A percentile compares a stretch with the other conserved stretches of the same genome.
Evolutionary conservation across 2,329 filamentous ascomycete species (phyloP).

Genomic region (Trichoderma harzianum): DNA sequence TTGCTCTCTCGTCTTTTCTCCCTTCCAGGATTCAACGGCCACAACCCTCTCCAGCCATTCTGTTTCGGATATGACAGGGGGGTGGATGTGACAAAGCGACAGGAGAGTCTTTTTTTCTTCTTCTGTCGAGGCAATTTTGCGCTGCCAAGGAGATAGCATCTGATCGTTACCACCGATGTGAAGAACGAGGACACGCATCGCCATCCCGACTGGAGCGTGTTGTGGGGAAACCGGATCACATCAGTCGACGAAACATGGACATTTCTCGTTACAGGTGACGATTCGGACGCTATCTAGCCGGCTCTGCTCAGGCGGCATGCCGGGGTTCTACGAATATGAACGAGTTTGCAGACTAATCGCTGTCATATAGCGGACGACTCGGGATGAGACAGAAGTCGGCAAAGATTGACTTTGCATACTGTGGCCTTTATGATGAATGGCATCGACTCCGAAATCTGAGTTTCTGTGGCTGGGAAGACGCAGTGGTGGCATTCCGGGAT

Average conservation of each 20-base stretch:
- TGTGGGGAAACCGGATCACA: conserved; percentile 4
- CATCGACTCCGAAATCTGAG: neutral
- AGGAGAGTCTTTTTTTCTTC: neutral
- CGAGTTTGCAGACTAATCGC: neutral
- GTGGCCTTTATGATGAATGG: neutral
- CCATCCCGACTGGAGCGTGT: neutral
- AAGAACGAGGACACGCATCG: neutral
- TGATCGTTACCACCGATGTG: neutral
- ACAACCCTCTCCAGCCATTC: neutral
- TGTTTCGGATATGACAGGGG: conserved; percentile 7
- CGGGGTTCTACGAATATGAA: neutral
- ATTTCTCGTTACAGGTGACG: neutral
- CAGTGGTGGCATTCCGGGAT: neutral
- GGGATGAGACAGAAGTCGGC: neutral
- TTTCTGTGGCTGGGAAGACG: neutral
- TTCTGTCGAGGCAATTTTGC: neutral
- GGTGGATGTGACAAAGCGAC: neutral
- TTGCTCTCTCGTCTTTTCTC: neutral
- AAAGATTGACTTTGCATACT: neutral
- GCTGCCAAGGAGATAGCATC: neutral
- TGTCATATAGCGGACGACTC: neutral
- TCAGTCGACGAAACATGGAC: neutral
- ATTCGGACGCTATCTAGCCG: neutral
- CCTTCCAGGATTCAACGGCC: neutral
- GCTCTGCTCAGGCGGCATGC: neutral